Conservation (phyloP, 495 filamentous ascomycete species). For the Hypoxylon fuscum region DNA sequence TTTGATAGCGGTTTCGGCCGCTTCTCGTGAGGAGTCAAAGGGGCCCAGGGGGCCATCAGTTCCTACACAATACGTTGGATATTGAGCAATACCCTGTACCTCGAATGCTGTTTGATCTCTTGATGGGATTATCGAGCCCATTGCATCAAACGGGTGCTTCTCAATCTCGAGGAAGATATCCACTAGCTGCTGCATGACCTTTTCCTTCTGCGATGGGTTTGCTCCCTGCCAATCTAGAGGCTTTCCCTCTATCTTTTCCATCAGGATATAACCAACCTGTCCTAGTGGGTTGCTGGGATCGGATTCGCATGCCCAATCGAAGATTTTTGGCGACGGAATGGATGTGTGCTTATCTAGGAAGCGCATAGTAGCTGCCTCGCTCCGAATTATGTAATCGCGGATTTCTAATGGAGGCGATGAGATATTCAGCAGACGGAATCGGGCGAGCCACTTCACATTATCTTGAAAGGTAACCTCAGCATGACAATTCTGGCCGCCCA, state of each 20-base stretch:
- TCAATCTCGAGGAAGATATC: conserved; percentile 54
- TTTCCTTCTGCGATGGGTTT: conserved; percentile 41
- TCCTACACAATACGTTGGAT: conserved; percentile 12
- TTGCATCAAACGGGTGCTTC: conserved; percentile 42
- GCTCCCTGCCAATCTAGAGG: conserved; percentile 43
- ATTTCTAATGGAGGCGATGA: conserved; percentile 11
- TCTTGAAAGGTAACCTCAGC: conserved; percentile 40
- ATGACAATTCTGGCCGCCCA: conserved; percentile 42
- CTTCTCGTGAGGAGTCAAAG: conserved; percentile 38
- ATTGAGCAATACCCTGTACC: conserved; percentile 26
- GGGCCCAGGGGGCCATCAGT: conserved; percentile 33
- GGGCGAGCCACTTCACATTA: conserved; percentile 41
- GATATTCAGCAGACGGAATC: conserved; percentile 31
- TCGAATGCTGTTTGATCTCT: conserved; percentile 8
- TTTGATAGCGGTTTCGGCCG: conserved; percentile 31
- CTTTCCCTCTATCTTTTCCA: conserved; percentile 51
- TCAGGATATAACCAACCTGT: conserved; percentile 50
- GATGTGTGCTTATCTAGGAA: conserved; percentile 47
- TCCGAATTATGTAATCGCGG: conserved; percentile 38
- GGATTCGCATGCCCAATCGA: conserved; percentile 31
- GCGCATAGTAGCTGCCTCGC: conserved; percentile 51
- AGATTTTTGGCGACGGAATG: conserved; percentile 43
- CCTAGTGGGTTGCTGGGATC: conserved; percentile 41
- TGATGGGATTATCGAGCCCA: conserved; percentile 35
- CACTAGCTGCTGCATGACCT: conserved; percentile 50